Base-by-base conservation (phyloP, 2,329 filamentous ascomycete species). In the Diaporthe aspalathi region DNA sequence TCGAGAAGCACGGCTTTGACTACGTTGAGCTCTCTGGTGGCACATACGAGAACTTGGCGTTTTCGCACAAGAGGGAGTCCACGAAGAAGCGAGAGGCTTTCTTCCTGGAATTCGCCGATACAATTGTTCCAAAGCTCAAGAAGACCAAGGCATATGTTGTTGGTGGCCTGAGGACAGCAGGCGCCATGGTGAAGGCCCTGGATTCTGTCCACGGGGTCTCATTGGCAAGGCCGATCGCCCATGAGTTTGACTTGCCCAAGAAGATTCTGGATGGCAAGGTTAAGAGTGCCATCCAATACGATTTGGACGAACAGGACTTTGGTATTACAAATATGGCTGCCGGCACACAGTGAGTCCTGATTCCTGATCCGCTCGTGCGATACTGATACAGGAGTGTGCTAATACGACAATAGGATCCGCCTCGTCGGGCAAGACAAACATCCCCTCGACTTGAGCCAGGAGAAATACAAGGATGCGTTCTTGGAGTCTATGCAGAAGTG, bases 11-110 rank as follows among this genome's bases (percentile, higher is more conserved):
- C 71, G 78, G 77, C 9, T 88, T 89, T 66, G 84, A 89, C 77
- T 87, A 89, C 74, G 87, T 90, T 16, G 89, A 91, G 79, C 81
- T 90, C 0, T 85, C 82, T 0, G 88, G 89, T 32, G 89, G 89
- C 3, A 90, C 87, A 0, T 89, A 89, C 76, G 85, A 90, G 79
- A 78, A 83, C 38, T 78, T 86, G 6, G 86, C 83, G 0, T 88
- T 88, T 73, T 76, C 74, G 2, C 84, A 88, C 78, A 83, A 86
- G 80, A 81, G 84, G 68, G 87, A 89, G 52, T 85, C 82, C 20
- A 89, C 87, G 16, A 83, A 83, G 76, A 84, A 85, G 79, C 82
- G 86, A 5, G 87, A 89, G 75, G 83, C 84, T 2, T 89, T 88
- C 82, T 90, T 89, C 81, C 76, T 89, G 72, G 86, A 89, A 5